Base-by-base conservation (phyloP, 257 asterid species). In the Agastache rugosa region DNA sequence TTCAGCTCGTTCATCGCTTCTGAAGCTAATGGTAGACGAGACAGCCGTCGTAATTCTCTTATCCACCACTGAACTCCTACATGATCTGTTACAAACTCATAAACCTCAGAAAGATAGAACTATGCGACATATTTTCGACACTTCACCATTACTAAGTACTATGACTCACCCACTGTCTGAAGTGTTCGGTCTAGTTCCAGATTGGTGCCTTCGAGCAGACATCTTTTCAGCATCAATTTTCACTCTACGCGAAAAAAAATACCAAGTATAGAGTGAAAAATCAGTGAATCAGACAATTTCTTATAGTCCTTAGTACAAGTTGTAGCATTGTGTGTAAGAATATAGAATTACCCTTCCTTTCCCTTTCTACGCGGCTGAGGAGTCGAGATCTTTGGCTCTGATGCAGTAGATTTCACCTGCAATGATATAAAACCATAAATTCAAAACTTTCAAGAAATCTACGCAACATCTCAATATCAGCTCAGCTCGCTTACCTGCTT, bases 311-410 rank as follows among this genome's bases (percentile, higher is more conserved):
- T 29, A 29, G 2, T 2, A 45, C 19, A 2, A 45, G 6, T 12
- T 12, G 29, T 15, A 16, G 23, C 15, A 6, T n/a, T n/a, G n/a
- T 6, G 56, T 15, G 55, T 48, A 23, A 55, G 62, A 71, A 44
- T 19, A 77, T 35, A 62, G 31, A 74, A 37, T 83, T 86, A 91
- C 97, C 96, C 86, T 64, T 78, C 82, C 25, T 82, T 89, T 83
- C 82, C 86, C 72, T 84, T 88, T 45, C 55, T 76, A 42, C 77
- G 86, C 50, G 85, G 67, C 47, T 42, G 72, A 63, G 84, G 68
- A 75, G 82, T 44, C 47, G 88, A 65, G 63, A 75, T 70, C 83
- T 86, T 87, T 39, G 80, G 78, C 83, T 78, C 81, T 4, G 71
- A 42, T 71, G 67, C 82, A 37, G 84, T 63, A 44, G 83, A 44